Base-by-base conservation (phyloP, 1,139 yeast species). In the Scheffersomyces insectosa region DNA sequence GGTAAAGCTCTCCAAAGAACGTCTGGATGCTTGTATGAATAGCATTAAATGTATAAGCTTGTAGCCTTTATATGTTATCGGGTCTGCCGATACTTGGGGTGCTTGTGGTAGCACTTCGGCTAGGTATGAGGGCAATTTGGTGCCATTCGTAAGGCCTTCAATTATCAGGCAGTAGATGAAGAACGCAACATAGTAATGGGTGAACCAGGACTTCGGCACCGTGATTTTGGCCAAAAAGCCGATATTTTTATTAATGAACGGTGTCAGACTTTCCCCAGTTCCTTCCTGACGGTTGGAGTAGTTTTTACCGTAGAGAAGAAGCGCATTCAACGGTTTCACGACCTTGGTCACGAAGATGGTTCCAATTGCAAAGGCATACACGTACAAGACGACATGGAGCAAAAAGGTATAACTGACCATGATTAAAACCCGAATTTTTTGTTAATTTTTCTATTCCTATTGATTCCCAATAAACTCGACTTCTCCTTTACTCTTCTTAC, bases 11-110 rank as follows among this genome's bases (percentile, higher is more conserved):
- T 91, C 98, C 33, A 66, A 60, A 7, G 77, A 55, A 44, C 98
- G 70, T 52, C 96, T 70, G 1, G 66, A n/a, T 0, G 86, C 80
- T 55, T 90, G 98, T 3, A 79, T 42, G 25, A 75, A 42, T 28
- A 60, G 45, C 20, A 62, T 39, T 16, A 28, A 50, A 50, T 53
- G 70, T 28, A 49, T 46, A 34, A 47, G 37, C 28, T 35, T 36
- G 33, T 36, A 20, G 36, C n/a, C 27, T 25, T 28, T 27, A 30
- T 39, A 39, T 33, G 45, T 31, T 2, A 31, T 20, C 11, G 15
- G 23, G 14, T 31, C 20, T 14, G n/a, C 20, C 7, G 23, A n/a
- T 20, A 31, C 10, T 3, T 31, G 11, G 4, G 34, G 34, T 10
- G 16, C 23, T 6, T 20, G 2, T 20, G 25, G 25, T 20, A 20